phyloP scores from a whole-genome alignment of 352 stramenopile genomes.

The Pythium utonaiense region DNA sequence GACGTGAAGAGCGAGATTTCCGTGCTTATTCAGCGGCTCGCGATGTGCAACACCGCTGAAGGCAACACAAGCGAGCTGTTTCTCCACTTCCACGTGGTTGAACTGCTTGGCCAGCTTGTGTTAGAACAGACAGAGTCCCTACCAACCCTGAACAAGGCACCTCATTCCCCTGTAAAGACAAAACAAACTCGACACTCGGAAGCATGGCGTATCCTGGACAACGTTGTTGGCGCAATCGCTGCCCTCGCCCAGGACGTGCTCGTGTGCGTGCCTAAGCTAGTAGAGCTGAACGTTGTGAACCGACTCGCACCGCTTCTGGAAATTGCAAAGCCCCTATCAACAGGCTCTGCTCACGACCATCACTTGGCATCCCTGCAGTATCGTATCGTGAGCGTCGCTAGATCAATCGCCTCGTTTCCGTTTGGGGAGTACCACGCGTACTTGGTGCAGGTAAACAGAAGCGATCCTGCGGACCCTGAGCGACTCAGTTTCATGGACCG shows the following conservation, averaged over 20 bases:
- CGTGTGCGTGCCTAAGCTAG: conserved; percentile 50
- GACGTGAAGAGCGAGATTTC: conserved; percentile 68
- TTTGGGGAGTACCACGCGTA: conserved; percentile 52
- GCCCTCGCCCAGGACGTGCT: conserved; percentile 61
- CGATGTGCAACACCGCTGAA: conserved; percentile 52
- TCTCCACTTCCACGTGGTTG: conserved; percentile 57
- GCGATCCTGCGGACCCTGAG: background rate
- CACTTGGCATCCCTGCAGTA: conserved; percentile 44
- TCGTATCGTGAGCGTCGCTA: conserved; percentile 40
- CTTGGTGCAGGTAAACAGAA: background rate
- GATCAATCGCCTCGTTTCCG: conserved; percentile 56
- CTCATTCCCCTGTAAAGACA: background rate
- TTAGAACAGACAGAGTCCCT: conserved; percentile 19
- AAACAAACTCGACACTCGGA: background rate
- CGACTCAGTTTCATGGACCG: conserved; percentile 35
- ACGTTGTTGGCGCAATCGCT: conserved; percentile 47
- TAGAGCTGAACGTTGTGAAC: conserved; percentile 36
- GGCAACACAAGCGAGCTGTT: conserved; percentile 72
- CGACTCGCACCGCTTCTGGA: conserved; percentile 35
- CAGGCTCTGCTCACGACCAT: conserved; percentile 5
- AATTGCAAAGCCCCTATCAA: background rate
- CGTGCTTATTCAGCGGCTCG: conserved; percentile 42
- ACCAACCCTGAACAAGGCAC: conserved; percentile 4
- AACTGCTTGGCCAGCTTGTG: conserved; percentile 35
- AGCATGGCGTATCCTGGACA: conserved; percentile 42